Evolutionary conservation across 106 monocot species (phyloP).

Genomic region (Vanilla planifolia): DNA sequence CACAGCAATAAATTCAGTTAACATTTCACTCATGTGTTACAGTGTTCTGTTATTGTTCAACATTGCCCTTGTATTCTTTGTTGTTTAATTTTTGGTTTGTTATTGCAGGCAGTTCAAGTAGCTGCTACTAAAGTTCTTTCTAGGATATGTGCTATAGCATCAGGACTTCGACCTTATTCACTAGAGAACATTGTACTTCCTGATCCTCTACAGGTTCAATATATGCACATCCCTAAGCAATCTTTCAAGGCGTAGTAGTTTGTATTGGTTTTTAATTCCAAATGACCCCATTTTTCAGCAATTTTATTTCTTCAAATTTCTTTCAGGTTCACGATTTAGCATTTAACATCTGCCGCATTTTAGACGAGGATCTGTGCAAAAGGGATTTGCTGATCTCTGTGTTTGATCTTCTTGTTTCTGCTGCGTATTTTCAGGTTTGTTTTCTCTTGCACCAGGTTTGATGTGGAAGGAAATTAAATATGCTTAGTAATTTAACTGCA

Average conservation of each 20-base stretch:
- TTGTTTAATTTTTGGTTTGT: neutral
- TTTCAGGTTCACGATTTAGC: slow-evolving; percentile 42
- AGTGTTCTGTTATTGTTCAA: too few species aligned
- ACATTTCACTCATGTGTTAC: too few species aligned
- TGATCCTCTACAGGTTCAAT: slow-evolving; percentile 52
- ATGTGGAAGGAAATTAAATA: too few species aligned
- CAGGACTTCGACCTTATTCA: slow-evolving; percentile 33
- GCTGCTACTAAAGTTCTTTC: slow-evolving; percentile 58
- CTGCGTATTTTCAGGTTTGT: slow-evolving; percentile 63
- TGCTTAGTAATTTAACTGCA: too few species aligned
- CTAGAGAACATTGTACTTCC: slow-evolving; percentile 37
- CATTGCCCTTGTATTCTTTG: too few species aligned
- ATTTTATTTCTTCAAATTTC: neutral
- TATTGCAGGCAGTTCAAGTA: slow-evolving; percentile 52
- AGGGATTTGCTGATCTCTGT: slow-evolving; percentile 25
- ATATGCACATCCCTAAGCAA: neutral
- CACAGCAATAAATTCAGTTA: too few species aligned
- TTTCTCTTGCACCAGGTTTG: too few species aligned
- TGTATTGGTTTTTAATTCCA: neutral
- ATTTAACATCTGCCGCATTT: slow-evolving; percentile 26
- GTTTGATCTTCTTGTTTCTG: slow-evolving; percentile 49
- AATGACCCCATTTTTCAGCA: neutral
- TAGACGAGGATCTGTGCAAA: slow-evolving; percentile 25
- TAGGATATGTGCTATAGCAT: slow-evolving; percentile 36
- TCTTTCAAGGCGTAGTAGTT: neutral